Evolutionary conservation across 345 rosid species (phyloP), one percentile per base, ranked within the genome.

Genomic region (Pseudoturritis turrita): DNA sequence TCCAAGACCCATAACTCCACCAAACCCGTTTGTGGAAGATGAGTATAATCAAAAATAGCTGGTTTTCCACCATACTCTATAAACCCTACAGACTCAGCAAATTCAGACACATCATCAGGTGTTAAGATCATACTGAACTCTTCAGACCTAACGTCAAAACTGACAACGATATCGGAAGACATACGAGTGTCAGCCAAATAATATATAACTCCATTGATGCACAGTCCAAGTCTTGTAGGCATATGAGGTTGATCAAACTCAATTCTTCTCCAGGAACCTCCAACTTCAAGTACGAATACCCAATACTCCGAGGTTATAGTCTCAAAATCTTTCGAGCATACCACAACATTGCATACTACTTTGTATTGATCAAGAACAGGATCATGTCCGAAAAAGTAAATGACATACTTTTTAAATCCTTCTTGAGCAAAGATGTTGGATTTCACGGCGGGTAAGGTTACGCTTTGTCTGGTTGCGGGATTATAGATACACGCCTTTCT

Each of bases 321-420:
- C 15, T 13, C 3, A 0, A 3, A 1, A 9, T 5, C 0, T 14
- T 5, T 0, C 0, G 64, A 26, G 14, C 0, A 1, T 41, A n/a
- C 0, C 44, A 14, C 7, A 33, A 10, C 15, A 31, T 0, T 57
- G 14, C 65, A 69, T 0, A 57, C 36, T 6, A 45, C 45, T 69
- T 69, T 57, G 49, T 65, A 51, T 21, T 65, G 71, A 25, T 65
- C 71, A 65, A 65, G 71, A 22, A 51, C 59, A 22, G 36, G 49
- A 25, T 65, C 60, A 7, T 65, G 23, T 49, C 70, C 58, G 6
- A 65, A 4, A n/a, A 14, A 50, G 59, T 65, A 50, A 59, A 1
- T 1, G 4, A 49, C 15, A 35, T 0, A 0, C 5, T 50, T 35
- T 0, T 0, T 0, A 14, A 1, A 0, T 1, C 0, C 10, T 35